Evolutionary conservation across 192 early-diverging fungal genomes (phyloP).

Genomic region (Chytriomyces hyalinus): DNA sequence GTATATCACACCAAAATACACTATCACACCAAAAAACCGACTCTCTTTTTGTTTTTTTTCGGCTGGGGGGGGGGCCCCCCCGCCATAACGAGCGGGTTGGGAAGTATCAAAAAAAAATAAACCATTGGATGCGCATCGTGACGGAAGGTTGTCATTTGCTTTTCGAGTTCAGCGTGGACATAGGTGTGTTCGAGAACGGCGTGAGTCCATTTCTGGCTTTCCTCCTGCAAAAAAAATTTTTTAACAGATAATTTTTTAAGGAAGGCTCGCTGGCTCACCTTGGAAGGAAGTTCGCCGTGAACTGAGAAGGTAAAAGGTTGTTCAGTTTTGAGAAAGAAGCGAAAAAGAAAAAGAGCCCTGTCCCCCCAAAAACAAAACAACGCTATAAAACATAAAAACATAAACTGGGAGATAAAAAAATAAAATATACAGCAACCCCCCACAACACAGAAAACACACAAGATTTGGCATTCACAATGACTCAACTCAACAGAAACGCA

Average conservation of each 20-base stretch:
- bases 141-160: conserved; percentile 63
- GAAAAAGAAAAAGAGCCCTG: background rate
- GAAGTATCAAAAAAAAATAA: background rate
- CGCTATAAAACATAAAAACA: background rate
- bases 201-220: conserved; percentile 52
- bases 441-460: background rate
- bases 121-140: conserved; percentile 73
- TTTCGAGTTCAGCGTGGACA: conserved; percentile 62
- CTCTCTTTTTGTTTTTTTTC: too few species aligned
- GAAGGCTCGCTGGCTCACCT: conserved; percentile 25
- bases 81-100: too few species aligned
- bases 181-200: conserved; percentile 62
- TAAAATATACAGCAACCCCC: background rate
- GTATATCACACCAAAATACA: too few species aligned
- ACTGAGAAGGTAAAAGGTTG: conserved; percentile 27
- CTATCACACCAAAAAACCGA: too few species aligned
- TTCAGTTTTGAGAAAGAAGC: background rate
- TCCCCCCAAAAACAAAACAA: background rate
- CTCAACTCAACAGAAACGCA: conserved; percentile 59
- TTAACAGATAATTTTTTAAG: background rate
- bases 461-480: background rate
- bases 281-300: conserved; percentile 49
- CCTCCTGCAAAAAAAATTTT: conserved; percentile 20
- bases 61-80: too few species aligned
- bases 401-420: background rate